Evolutionary conservation across 2,329 filamentous ascomycete species (phyloP).

Genomic region (Colletotrichum truncatum): DNA sequence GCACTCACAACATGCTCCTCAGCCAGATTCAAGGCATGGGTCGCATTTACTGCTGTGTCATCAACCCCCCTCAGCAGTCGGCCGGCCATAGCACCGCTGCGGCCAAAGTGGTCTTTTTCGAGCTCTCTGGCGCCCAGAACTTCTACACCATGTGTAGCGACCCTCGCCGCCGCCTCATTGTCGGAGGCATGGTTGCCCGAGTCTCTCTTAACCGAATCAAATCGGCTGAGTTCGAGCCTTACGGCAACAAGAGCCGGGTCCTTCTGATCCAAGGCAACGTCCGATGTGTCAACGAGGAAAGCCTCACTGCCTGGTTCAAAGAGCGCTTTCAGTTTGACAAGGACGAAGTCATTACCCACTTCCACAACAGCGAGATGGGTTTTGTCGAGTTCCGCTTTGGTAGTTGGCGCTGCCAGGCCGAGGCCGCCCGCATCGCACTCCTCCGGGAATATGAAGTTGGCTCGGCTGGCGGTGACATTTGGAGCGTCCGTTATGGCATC

Average conservation of each 20-base stretch:
- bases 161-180: constrained; percentile 41
- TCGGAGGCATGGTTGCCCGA: constrained; percentile 46
- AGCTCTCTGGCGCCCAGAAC: constrained; percentile 45
- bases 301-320: constrained; percentile 51
- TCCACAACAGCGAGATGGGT: constrained; percentile 34
- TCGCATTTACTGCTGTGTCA: constrained; percentile 59
- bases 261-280: constrained; percentile 58
- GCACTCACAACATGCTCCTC: constrained; percentile 55
- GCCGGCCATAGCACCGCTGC: constrained; percentile 48
- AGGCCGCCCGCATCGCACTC: constrained; percentile 50
- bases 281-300: constrained; percentile 51
- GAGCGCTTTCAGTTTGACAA: constrained; percentile 55
- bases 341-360: constrained; percentile 50
- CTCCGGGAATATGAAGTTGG: not conserved
- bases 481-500: constrained; percentile 30
- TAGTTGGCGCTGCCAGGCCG: constrained; percentile 63
- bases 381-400: constrained; percentile 63
- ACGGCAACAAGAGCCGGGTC: constrained; percentile 52
- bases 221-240: constrained; percentile 38
- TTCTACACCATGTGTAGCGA: constrained; percentile 36
- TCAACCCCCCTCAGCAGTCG: constrained; percentile 56
- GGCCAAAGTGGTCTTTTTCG: constrained; percentile 61
- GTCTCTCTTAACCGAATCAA: constrained; percentile 60
- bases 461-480: constrained; percentile 23
- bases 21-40: constrained; percentile 53